Percentiles rank a stretch among this genome's conserved stretches.
phyloP scores from a whole-genome alignment of 2,329 filamentous ascomycete species.

The Aspergillus sp. region DNA sequence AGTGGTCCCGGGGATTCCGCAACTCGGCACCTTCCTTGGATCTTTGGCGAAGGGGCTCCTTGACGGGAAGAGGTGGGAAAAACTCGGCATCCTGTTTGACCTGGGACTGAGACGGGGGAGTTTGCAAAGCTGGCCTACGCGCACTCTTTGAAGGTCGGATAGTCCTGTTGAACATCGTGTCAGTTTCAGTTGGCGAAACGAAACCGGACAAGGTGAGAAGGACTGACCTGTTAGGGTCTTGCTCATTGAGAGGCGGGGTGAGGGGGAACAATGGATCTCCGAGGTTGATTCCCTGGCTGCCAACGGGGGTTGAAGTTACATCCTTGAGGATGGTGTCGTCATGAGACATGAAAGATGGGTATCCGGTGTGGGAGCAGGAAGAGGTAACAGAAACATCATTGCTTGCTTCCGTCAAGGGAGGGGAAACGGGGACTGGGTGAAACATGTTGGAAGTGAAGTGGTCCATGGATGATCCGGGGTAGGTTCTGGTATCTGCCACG shows the following conservation, averaged over 20 bases:
- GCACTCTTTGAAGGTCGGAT: constrained; percentile 40
- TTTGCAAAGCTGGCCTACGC: constrained; percentile 36
- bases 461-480: constrained; percentile 36
- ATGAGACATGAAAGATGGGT: constrained; percentile 37
- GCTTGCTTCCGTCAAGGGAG: constrained; percentile 43
- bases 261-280: constrained; percentile 41
- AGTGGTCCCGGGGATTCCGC: constrained; percentile 43
- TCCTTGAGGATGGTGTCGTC: constrained; percentile 41
- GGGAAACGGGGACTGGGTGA: constrained; percentile 41
- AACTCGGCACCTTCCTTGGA: constrained; percentile 40
- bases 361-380: constrained; percentile 40
- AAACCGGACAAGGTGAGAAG: neutral
- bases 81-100: constrained; percentile 39
- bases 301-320: constrained; percentile 33
- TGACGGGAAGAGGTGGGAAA: constrained; percentile 34
- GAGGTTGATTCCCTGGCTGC: constrained; percentile 36
- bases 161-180: constrained; percentile 29
- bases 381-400: constrained; percentile 43
- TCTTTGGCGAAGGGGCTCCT: constrained; percentile 34
- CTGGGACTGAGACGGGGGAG: constrained; percentile 31
- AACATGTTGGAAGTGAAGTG: constrained; percentile 37
- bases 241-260: constrained; percentile 39
- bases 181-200: constrained; percentile 7
- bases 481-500: constrained; percentile 33
- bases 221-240: constrained; percentile 43